These are phyloP conservation scores for Acarospora socialis DNA, from an alignment of 2,329 filamentous ascomycete species.

Conservation along the genomic window DNA sequence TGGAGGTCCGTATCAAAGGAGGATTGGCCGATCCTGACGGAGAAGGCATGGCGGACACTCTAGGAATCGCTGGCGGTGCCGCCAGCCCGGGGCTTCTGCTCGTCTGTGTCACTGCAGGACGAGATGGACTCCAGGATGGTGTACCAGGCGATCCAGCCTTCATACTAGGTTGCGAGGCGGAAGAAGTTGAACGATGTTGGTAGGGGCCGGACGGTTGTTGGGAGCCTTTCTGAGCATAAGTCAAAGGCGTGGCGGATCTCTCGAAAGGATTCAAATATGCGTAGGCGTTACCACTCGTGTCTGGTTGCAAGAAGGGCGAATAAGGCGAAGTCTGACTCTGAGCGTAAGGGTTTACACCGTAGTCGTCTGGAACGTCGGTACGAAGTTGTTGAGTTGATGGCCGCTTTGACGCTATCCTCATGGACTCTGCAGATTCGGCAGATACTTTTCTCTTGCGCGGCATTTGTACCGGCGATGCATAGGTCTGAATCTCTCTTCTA, in stretches of 20 bases:
- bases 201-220: conserved; percentile 28
- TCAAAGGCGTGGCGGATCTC: no score
- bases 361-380: not conserved
- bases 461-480: conserved; percentile 25
- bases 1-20: conserved; percentile 53
- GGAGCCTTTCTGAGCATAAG: conserved; percentile 23
- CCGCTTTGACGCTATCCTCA: conserved; percentile 35
- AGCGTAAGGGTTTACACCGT: conserved; percentile 1
- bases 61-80: conserved; percentile 22
- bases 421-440: conserved; percentile 32
- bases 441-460: conserved; percentile 44
- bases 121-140: conserved; percentile 34
- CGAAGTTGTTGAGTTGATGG: conserved; percentile 32
- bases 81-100: conserved; percentile 30
- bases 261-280: no score
- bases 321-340: conserved; percentile 31
- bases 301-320: conserved; percentile 37
- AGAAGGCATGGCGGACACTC: conserved; percentile 30
- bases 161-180: conserved; percentile 28
- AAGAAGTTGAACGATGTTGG: conserved; percentile 28
- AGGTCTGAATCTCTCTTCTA: conserved; percentile 21
- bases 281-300: conserved; percentile 27
- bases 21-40: conserved; percentile 34
- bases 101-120: conserved; percentile 31
- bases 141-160: conserved; percentile 36